Evolutionary conservation across 2,329 filamentous ascomycete genomes (phyloP), one percentile per base, ranked within the genome.

Genomic region (Calonectria honghensis): DNA sequence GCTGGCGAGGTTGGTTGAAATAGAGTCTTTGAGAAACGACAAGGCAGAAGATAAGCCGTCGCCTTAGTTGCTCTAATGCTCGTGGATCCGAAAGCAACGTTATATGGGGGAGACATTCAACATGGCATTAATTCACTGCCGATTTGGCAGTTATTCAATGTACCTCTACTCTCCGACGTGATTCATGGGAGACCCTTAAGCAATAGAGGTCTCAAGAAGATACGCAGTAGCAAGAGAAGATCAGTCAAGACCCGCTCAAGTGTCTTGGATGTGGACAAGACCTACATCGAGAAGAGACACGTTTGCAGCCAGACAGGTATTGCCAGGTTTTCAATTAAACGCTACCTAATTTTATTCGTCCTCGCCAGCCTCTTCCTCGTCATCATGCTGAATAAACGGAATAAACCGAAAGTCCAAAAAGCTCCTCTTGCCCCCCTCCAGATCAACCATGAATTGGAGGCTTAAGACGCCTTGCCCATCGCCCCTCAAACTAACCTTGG

Each of bases 391-490:
- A 20, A 90, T 88, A 70, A 92, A 93, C 20, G 95, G 95, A 72
- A 97, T 93, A 82, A 97, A 95, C 27, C 94, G 89, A 84, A 96
- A 97, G 84, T 97, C 94, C 31, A 97, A 89, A 85, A 96, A 97
- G 79, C 92, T 94, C 50, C 92, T 88, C 31, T 89, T 88, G 6
- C 91, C 90, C 9, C 91, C 90, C 75, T 97, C 95, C 52, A 96
- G 89, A 82, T 98, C 95, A 20, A 99, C 93, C 94, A 99, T 97
- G 81, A 98, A 98, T 82, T 99, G 97, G 83, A 98, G 86, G 85
- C 95, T 98, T 77, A 99, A 85, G 37, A 99, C 96, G 0, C 97
- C 96, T 83, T 98, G 95, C 2, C 91, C 89, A 84, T 99, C 97
- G 0, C 95, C 94, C 20, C 97, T 90, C 75, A 99, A 90, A 82